These are phyloP conservation scores for Osmanthus fragrans DNA, from an alignment of 257 asterid genomes.

Conservation along the genomic window DNA sequence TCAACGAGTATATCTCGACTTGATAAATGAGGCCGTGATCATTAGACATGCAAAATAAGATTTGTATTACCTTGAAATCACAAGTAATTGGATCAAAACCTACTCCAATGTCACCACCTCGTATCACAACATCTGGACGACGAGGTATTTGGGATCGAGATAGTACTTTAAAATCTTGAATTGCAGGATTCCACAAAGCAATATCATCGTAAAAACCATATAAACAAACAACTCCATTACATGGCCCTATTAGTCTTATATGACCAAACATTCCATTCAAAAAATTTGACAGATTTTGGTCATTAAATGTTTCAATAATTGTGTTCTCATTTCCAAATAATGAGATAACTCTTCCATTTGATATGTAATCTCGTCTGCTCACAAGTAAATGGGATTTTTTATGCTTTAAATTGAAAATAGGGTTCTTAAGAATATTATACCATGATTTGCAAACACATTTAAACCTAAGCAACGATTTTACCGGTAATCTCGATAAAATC, in stretches of 20 bases:
- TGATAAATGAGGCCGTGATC: slow-evolving; percentile 31
- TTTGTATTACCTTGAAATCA: slow-evolving; percentile 52
- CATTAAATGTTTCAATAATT: slow-evolving; percentile 14
- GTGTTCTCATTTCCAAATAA: slow-evolving; percentile 24
- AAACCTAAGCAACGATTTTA: slow-evolving; percentile 40
- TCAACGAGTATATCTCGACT: slow-evolving; percentile 50
- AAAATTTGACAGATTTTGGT: slow-evolving; percentile 36
- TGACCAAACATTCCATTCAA: slow-evolving; percentile 48
- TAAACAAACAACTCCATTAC: slow-evolving; percentile 50
- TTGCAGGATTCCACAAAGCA: slow-evolving; percentile 55
- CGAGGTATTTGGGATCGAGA: slow-evolving; percentile 37
- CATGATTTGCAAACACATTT: slow-evolving; percentile 52
- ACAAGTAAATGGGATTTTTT: slow-evolving; percentile 28
- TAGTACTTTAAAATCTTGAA: slow-evolving; percentile 37
- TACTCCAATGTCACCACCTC: slow-evolving; percentile 54
- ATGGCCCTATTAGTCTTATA: slow-evolving; percentile 53
- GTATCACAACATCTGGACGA: slow-evolving; percentile 31
- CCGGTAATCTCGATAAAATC: slow-evolving; percentile 43
- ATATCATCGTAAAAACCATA: slow-evolving; percentile 57
- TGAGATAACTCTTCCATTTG: slow-evolving; percentile 44
- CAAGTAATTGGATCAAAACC: slow-evolving; percentile 41
- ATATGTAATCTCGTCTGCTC: slow-evolving; percentile 39
- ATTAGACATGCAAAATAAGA: slow-evolving; percentile 37
- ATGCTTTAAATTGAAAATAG: slow-evolving; percentile 36
- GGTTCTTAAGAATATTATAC: slow-evolving; percentile 31